Base-by-base conservation (phyloP, 129 eudicot genomes). In the Mikania micrantha region DNA sequence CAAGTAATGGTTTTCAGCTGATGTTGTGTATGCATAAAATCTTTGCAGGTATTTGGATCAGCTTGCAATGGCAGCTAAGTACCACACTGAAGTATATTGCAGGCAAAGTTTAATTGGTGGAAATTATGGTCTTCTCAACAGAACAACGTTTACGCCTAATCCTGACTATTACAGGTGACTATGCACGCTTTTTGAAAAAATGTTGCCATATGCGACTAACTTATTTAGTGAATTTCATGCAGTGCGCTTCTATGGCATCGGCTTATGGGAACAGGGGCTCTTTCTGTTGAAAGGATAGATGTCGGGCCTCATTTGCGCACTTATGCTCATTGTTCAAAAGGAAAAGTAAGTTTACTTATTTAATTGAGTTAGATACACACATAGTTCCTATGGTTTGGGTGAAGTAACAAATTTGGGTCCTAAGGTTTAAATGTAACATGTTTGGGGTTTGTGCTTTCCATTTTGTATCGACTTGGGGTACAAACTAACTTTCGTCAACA, bases 71-170 rank as follows among this genome's bases (percentile, higher is more conserved):
- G 88, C 99, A 47, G 93, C 99, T 29, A 77, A 78, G 75, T 87
- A 80, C 71, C 76, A 89, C 56, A 84, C 93, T 12, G 77, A 85
- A 80, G 97, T 89, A 22, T 94, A 86, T 53, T 94, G 99, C 79
- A 79, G 99, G 38, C 99, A 94, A 79, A 81, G 88, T 39, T 75
- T 94, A 77, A 83, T 94, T 27, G 99, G 99, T 66, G 99, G 99
- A 70, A 84, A 86, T 68, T 94, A 94, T 58, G 96, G 95, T 11
- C 97, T 94, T 57, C 88, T 94, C 16, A 80, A 84, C 53, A 69
- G 44, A 73, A 79, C 90, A 21, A 84, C 96, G 6, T 85, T 89
- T 83, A 54, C 63, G 25, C 99, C 96, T 1, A 94, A 89, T 60
- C 99, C 99, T 48, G 99, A 94, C 79, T 94, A 89, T 68, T 94